Base-by-base conservation (phyloP, 495 filamentous ascomycete species). In the Aspergillus saccharolyticus region DNA sequence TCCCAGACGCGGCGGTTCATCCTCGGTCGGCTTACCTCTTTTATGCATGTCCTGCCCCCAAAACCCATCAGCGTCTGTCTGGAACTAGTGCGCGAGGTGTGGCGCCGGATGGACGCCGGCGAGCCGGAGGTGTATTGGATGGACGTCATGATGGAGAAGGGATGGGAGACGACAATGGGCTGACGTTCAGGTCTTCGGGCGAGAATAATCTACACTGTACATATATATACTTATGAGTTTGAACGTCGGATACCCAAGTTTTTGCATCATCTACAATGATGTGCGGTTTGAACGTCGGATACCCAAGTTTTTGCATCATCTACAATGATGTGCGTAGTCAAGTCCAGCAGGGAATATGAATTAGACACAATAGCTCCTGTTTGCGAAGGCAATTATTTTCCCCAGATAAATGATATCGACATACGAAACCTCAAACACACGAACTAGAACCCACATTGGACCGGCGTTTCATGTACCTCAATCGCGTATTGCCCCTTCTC, bases 131-230 rank as follows among this genome's bases (percentile, higher is more conserved):
- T 62, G 20, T 77, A 76, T 63, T 84, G 81, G 81, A 75, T 84
- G 58, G 80, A 84, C 67, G 74, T 84, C 19, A 80, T 82, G 78
- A 74, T 80, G 56, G 77, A 82, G 61, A 80, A 78, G 44, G 76
- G 77, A 16, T 83, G 80, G 79, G 74, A 80, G 63, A 83, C 81
- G 8, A 80, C 80, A 2, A 83, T 84, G 78, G 81, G 80, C 42
- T 68, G 55, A 63, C 22, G 4, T 28, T 9, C 3, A 28, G 25
- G 3, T 28, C 25, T 58, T 53, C 21, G 22, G 9, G 1, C 45
- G 12, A 21, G 19, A 47, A 20, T 9, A 21, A n/a, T n/a, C n/a
- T n/a, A n/a, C n/a, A n/a, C n/a, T 24, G 16, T n/a, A 47, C 51
- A 53, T 25, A 49, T 30, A 58, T 49, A 63, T 65, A 57, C 56